Evolutionary conservation across 805 yeast genomes (phyloP).

Genomic region (Suhomyces sp.): DNA sequence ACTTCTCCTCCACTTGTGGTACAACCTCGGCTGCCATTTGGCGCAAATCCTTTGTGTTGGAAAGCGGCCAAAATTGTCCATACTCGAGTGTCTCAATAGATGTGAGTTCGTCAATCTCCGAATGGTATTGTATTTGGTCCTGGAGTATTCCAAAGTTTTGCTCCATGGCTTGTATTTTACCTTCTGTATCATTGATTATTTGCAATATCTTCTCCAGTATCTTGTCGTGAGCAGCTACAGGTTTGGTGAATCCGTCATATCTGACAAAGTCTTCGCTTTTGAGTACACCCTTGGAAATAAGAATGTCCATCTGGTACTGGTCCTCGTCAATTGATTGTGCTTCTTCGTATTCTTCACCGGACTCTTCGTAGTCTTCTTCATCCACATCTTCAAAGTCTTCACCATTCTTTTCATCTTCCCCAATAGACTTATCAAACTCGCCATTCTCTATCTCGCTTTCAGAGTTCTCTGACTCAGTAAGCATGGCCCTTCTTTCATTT

Average conservation of each 20-base stretch:
- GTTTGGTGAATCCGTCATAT: constrained; percentile 16
- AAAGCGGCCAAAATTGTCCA: constrained; percentile 14
- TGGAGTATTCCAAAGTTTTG: constrained; percentile 16
- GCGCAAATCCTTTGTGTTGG: constrained; percentile 12
- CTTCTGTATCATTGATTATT: constrained; percentile 25
- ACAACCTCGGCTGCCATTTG: not conserved
- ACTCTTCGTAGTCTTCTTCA: constrained; percentile 6
- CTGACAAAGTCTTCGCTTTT: constrained; percentile 5
- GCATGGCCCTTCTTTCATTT: not conserved
- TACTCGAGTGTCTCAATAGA: constrained; percentile 2
- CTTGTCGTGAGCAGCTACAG: constrained; percentile 5
- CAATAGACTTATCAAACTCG: not conserved
- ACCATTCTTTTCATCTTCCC: constrained; percentile 1
- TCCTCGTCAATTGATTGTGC: constrained; percentile 3
- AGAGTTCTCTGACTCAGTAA: not conserved
- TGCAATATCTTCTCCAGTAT: constrained; percentile 16
- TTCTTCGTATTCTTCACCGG: constrained; percentile 1
- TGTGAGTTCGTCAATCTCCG: not conserved
- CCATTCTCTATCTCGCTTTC: not conserved
- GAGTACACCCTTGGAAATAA: constrained; percentile 3
- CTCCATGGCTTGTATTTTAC: constrained; percentile 20
- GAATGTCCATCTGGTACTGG: constrained; percentile 2
- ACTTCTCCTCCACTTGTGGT: not conserved
- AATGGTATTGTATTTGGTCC: constrained; percentile 11
- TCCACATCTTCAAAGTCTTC: not conserved